phyloP scores from a whole-genome alignment of 345 rosid genomes.

The Anastatica hierochuntica region DNA sequence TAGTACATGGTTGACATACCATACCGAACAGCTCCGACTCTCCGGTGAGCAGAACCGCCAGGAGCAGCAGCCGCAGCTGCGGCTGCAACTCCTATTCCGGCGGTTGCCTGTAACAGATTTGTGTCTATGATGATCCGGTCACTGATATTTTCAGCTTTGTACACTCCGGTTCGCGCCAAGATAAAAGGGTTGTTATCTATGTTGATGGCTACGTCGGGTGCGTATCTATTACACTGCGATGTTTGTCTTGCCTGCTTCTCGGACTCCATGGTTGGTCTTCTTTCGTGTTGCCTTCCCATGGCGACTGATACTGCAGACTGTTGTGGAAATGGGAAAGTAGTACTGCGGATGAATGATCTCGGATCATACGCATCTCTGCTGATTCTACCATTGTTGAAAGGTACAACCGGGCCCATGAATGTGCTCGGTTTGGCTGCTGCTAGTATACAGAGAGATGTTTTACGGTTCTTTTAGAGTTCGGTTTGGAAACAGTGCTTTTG shows the following conservation, averaged over 20 bases:
- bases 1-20: conserved; percentile 68
- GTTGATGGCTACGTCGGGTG: conserved; percentile 64
- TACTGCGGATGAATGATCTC: conserved; percentile 46
- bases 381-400: conserved; percentile 43
- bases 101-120: conserved; percentile 50
- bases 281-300: conserved; percentile 55
- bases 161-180: conserved; percentile 52
- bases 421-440: no score
- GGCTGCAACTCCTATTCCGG: conserved; percentile 46
- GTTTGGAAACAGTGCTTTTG: no score
- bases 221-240: conserved; percentile 47
- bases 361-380: conserved; percentile 57
- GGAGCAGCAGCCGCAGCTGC: conserved; percentile 30
- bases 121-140: conserved; percentile 52
- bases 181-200: conserved; percentile 74
- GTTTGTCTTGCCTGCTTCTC: conserved; percentile 50
- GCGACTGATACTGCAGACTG: conserved; percentile 35
- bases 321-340: conserved; percentile 33
- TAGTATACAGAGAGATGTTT: no score
- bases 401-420: conserved; percentile 39
- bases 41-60: conserved; percentile 44
- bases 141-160: conserved; percentile 41
- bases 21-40: conserved; percentile 67
- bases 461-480: no score
- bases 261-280: conserved; percentile 32